Conservation (phyloP, 1,284 basidiomycete species). For the Lignosus rhinocerotis region DNA sequence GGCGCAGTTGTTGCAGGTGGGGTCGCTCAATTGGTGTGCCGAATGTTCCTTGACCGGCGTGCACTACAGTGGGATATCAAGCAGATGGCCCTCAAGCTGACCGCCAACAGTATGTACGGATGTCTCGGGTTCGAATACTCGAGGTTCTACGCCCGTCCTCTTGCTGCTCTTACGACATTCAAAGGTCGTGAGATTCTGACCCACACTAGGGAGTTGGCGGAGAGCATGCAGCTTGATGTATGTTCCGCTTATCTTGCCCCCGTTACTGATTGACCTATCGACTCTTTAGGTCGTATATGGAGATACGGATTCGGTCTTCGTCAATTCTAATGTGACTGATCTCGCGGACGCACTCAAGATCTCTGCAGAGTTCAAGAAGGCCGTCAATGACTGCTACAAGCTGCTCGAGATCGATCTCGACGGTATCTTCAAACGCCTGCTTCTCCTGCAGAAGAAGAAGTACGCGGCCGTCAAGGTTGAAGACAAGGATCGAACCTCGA, state of each 20-base stretch:
- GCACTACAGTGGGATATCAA: conserved; percentile 86
- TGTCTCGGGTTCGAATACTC: conserved; percentile 98
- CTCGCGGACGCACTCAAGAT: conserved; percentile 89
- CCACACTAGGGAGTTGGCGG: conserved; percentile 90
- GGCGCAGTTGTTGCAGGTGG: conserved; percentile 84
- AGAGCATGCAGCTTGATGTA: conserved; percentile 87
- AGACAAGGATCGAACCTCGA: conserved; percentile 71
- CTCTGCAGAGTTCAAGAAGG: conserved; percentile 90
- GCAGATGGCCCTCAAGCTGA: conserved; percentile 96
- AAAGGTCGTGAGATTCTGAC: conserved; percentile 98
- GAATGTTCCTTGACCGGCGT: background rate
- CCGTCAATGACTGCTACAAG: conserved; percentile 94
- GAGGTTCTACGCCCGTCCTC: conserved; percentile 94
- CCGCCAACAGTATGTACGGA: conserved; percentile 99
- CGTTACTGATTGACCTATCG: background rate
- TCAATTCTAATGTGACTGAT: conserved; percentile 93
- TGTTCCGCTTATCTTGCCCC: conserved; percentile 30
- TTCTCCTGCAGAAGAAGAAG: conserved; percentile 98
- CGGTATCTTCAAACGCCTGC: conserved; percentile 88
- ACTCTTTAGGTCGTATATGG: conserved; percentile 88
- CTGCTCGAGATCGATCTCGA: conserved; percentile 98
- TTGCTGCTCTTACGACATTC: conserved; percentile 96
- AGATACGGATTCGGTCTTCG: conserved; percentile 98
- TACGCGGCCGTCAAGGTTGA: conserved; percentile 97
- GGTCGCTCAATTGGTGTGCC: background rate